Percentiles rank a stretch among this genome's conserved stretches.
Evolutionary conservation across 108 stramenopile genomes (phyloP).

Genomic region (Schizochytrium sp.): DNA sequence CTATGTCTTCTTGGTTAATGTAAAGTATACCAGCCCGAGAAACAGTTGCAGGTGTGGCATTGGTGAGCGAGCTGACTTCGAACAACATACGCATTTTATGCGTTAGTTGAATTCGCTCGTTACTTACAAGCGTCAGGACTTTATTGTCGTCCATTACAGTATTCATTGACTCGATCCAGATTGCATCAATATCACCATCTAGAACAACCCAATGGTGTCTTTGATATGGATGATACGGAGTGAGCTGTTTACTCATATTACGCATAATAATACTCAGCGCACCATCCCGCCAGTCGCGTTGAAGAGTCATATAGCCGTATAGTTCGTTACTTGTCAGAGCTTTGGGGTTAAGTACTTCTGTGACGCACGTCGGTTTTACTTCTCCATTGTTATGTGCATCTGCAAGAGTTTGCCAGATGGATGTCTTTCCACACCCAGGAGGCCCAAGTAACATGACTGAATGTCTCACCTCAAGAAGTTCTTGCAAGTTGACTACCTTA

Average conservation of each 20-base stretch:
- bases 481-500: slow-evolving; percentile 72
- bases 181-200: slow-evolving; percentile 79
- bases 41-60: slow-evolving; percentile 77
- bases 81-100: slow-evolving; percentile 78
- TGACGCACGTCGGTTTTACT: slow-evolving; percentile 67
- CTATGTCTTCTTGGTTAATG: slow-evolving; percentile 70
- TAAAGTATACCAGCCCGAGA: slow-evolving; percentile 77
- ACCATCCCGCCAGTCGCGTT: slow-evolving; percentile 79
- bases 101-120: slow-evolving; percentile 79
- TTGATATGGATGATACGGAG: slow-evolving; percentile 67
- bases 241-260: slow-evolving; percentile 66
- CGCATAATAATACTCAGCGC: slow-evolving; percentile 74
- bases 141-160: slow-evolving; percentile 83
- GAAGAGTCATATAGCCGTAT: slow-evolving; percentile 76
- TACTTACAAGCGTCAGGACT: slow-evolving; percentile 77
- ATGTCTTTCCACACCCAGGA: slow-evolving; percentile 74
- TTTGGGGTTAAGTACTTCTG: slow-evolving; percentile 77
- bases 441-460: slow-evolving; percentile 73
- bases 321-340: slow-evolving; percentile 75
- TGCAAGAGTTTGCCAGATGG: slow-evolving; percentile 70
- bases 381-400: slow-evolving; percentile 69
- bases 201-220: slow-evolving; percentile 76
- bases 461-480: slow-evolving; percentile 71
- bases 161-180: slow-evolving; percentile 82
- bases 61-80: slow-evolving; percentile 75